Percentiles rank a stretch among this genome's conserved stretches.
phyloP scores from a whole-genome alignment of 1,284 basidiomycete species.

The Apiotrichum gracile region DNA sequence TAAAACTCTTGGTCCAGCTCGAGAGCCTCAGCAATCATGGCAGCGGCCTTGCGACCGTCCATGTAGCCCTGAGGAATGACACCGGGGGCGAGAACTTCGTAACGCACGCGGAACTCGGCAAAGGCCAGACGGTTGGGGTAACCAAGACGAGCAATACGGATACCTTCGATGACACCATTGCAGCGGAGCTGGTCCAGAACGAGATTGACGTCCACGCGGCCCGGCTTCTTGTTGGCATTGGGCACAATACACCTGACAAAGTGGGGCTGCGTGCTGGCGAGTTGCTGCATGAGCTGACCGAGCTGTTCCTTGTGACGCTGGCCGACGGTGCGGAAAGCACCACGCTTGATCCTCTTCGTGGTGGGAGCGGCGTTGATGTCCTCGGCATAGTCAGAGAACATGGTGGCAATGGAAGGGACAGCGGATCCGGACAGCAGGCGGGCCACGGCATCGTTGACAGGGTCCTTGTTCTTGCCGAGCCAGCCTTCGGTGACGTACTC shows the following conservation, averaged over 20 bases:
- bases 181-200: slow-evolving; percentile 95
- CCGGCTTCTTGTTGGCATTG: slow-evolving; percentile 86
- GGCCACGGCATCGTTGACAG: slow-evolving; percentile 92
- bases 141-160: slow-evolving; percentile 93
- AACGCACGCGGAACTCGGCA: slow-evolving; percentile 93
- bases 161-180: slow-evolving; percentile 98
- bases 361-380: slow-evolving; percentile 47
- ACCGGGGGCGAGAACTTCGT: slow-evolving; percentile 90
- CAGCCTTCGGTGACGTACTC: slow-evolving; percentile 95
- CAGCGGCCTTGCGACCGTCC: slow-evolving; percentile 91
- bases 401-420: slow-evolving; percentile 70
- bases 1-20: slow-evolving; percentile 80
- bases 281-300: slow-evolving; percentile 81
- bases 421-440: slow-evolving; percentile 78
- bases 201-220: slow-evolving; percentile 84
- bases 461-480: slow-evolving; percentile 99
- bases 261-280: slow-evolving; percentile 92
- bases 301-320: slow-evolving; percentile 97
- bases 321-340: slow-evolving; percentile 91
- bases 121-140: slow-evolving; percentile 97
- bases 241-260: slow-evolving; percentile 99
- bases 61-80: slow-evolving; percentile 90
- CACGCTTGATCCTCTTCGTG: slow-evolving; percentile 84
- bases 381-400: slow-evolving; percentile 79
- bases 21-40: slow-evolving; percentile 85